Conservation (phyloP, 768 basidiomycete genomes). For the Lactarius tabidus region DNA sequence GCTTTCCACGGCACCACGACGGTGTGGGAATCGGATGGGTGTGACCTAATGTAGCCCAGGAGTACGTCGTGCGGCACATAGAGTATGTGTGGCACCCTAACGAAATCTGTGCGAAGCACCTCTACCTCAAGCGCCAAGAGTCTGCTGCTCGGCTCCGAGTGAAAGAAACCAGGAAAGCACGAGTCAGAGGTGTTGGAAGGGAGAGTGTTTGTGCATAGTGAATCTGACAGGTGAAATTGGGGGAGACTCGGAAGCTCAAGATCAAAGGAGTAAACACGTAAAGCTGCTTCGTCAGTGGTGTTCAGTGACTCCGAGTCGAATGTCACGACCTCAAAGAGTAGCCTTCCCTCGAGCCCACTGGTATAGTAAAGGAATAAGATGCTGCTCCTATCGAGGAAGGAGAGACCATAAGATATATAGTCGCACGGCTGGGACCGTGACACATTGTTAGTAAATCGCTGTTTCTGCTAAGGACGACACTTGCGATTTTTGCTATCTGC, state of each 20-base stretch:
- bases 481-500: background rate
- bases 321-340: background rate
- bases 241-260: background rate
- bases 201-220: background rate
- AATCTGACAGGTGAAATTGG: background rate
- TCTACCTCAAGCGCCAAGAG: background rate
- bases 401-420: background rate
- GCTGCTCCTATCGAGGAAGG: background rate
- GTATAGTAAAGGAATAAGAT: background rate
- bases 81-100: background rate
- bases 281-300: background rate
- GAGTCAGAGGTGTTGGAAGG: background rate
- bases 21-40: background rate
- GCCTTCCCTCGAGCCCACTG: background rate
- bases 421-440: background rate
- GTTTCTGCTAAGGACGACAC: background rate
- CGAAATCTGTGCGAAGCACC: too few relatives aligned
- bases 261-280: background rate
- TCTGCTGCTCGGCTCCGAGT: background rate
- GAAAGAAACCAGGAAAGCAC: background rate
- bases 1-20: conserved; percentile 2
- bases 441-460: background rate
- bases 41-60: background rate
- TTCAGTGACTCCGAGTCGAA: background rate
- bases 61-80: background rate